Conservation (phyloP, 805 yeast genomes). For the Yamadazyma sp. region DNA sequence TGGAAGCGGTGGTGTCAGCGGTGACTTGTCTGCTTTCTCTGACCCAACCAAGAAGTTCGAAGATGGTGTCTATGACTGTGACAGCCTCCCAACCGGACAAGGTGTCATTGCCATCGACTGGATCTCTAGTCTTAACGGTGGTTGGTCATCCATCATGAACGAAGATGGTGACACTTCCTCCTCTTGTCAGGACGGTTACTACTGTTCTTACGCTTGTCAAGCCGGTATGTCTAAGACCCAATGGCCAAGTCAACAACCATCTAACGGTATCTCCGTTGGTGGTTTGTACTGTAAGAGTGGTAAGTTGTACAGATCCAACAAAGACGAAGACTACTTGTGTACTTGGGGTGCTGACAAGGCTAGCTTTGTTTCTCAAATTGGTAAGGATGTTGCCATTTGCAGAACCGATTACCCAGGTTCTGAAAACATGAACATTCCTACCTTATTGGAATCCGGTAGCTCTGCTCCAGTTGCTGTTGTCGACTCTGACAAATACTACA, state of each 20-base stretch:
- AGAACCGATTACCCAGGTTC: slow-evolving; percentile 99
- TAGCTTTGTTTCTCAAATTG: slow-evolving; percentile 60
- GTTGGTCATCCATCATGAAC: slow-evolving; percentile 76
- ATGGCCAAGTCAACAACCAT: slow-evolving; percentile 90
- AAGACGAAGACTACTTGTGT: slow-evolving; percentile 65
- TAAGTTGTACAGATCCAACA: slow-evolving; percentile 77
- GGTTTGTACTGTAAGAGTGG: slow-evolving; percentile 88
- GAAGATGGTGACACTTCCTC: slow-evolving; percentile 60
- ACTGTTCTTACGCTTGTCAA: slow-evolving; percentile 98
- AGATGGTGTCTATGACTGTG: slow-evolving; percentile 72
- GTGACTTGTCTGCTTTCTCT: slow-evolving; percentile 58
- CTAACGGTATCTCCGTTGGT: slow-evolving; percentile 89
- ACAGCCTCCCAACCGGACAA: slow-evolving; percentile 72
- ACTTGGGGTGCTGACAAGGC: slow-evolving; percentile 82
- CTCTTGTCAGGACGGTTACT: slow-evolving; percentile 80
- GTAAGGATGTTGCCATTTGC: slow-evolving; percentile 79
- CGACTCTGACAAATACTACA: slow-evolving; percentile 71
- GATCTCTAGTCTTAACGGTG: slow-evolving; percentile 57
- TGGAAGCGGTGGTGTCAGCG: slow-evolving; percentile 41
- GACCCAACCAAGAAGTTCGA: slow-evolving; percentile 61
- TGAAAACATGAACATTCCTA: slow-evolving; percentile 97
- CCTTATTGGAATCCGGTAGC: slow-evolving; percentile 70
- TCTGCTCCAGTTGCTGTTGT: slow-evolving; percentile 74
- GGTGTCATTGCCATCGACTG: slow-evolving; percentile 77
- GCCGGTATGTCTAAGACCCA: slow-evolving; percentile 99